Percentiles rank a stretch among this genome's conserved stretches.
These are phyloP conservation scores for Excoecaria cochinchinensis DNA, from an alignment of 345 rosid species.

Conservation along the genomic window DNA sequence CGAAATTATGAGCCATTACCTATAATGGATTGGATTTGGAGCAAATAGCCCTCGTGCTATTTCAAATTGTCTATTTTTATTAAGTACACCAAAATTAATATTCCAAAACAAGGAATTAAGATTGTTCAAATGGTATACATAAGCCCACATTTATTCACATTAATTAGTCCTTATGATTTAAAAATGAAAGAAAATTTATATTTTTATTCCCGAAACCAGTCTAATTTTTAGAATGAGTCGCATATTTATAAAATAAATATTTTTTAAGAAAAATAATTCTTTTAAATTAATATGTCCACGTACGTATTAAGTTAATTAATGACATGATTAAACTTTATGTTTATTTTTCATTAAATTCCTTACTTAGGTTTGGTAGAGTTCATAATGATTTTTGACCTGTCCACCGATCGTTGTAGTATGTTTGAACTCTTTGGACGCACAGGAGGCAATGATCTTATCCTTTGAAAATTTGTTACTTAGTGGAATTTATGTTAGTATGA, in stretches of 20 bases:
- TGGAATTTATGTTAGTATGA: constrained; percentile 1
- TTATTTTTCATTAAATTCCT: no score
- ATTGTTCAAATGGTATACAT: not conserved
- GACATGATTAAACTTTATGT: not conserved
- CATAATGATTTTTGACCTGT: constrained; percentile 4
- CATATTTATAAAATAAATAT: no score
- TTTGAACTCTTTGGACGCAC: constrained; percentile 6
- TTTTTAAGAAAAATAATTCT: no score
- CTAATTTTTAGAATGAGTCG: no score
- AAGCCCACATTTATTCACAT: not conserved
- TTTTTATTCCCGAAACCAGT: no score
- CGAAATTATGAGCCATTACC: no score
- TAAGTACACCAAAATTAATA: not conserved
- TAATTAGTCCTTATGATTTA: not conserved
- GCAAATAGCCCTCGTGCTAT: constrained; percentile 5
- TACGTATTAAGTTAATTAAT: not conserved
- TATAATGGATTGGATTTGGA: not conserved
- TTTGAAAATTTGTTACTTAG: not conserved
- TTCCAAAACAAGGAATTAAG: not conserved
- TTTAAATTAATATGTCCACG: no score
- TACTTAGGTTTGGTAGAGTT: not conserved
- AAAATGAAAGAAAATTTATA: not conserved
- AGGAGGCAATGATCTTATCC: not conserved
- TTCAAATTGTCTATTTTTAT: not conserved
- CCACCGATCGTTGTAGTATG: not conserved